Conservation (phyloP, 202 grass and related monocot species). For the Saccharum hybrid region DNA sequence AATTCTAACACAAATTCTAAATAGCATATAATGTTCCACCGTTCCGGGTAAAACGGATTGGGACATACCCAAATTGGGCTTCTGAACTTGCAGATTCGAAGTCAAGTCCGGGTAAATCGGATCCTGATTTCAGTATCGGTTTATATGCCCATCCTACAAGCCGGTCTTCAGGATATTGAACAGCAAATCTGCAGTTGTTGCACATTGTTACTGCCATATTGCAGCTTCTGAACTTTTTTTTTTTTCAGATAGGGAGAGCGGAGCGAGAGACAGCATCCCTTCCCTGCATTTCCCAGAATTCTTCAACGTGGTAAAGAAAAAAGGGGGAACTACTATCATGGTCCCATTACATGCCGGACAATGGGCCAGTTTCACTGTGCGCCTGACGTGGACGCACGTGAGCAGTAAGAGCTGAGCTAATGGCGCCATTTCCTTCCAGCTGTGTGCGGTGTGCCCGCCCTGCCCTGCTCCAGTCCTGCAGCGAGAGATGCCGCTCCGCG, state of each 20-base stretch:
- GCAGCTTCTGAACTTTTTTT: background rate
- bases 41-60: too few species aligned
- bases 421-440: constrained; percentile 11
- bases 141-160: too few species aligned
- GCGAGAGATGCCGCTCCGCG: background rate
- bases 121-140: too few species aligned
- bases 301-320: background rate
- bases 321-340: background rate
- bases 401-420: constrained; percentile 24
- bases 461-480: background rate
- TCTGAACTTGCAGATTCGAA: too few species aligned
- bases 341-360: background rate
- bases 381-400: background rate
- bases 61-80: too few species aligned
- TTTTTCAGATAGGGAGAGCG: background rate
- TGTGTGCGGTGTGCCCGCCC: background rate
- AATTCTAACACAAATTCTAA: too few species aligned
- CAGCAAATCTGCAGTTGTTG: background rate
- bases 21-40: too few species aligned
- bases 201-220: background rate
- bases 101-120: too few species aligned
- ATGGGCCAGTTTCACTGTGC: background rate
- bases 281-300: background rate
- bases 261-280: background rate
- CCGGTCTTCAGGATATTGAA: background rate